Evolutionary conservation across 257 asterid genomes (phyloP).

Genomic region (Linaria vulgaris): DNA sequence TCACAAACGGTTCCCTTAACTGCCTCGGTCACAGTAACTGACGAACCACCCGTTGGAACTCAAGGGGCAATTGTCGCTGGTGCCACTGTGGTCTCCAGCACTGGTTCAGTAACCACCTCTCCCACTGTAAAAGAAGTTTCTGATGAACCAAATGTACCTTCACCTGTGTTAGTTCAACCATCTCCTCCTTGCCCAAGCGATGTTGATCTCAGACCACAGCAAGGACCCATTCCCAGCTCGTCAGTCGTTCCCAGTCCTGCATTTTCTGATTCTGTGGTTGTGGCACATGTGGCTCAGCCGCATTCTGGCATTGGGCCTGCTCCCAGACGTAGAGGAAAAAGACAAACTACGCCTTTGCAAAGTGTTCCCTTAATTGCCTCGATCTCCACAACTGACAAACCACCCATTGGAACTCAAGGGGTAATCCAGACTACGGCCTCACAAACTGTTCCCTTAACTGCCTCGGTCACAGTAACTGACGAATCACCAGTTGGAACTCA

Average conservation of each 20-base stretch:
- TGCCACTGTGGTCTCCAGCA: slow-evolving; percentile 26
- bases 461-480: slow-evolving; percentile 30
- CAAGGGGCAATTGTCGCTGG: slow-evolving; percentile 37
- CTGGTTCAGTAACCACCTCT: slow-evolving; percentile 39
- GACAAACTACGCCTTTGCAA: too few species aligned
- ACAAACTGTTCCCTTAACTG: slow-evolving; percentile 40
- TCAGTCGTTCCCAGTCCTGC: slow-evolving; percentile 26
- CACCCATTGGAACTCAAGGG: too few species aligned
- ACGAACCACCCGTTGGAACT: slow-evolving; percentile 28
- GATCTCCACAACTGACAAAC: too few species aligned
- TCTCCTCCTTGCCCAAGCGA: slow-evolving; percentile 37
- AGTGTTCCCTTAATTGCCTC: too few species aligned
- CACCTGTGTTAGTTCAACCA: slow-evolving; percentile 32
- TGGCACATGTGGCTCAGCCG: slow-evolving; percentile 35
- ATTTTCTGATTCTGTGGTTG: slow-evolving; percentile 28
- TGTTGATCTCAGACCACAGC: slow-evolving; percentile 29
- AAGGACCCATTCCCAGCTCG: slow-evolving; percentile 22
- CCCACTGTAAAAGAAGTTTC: slow-evolving; percentile 29
- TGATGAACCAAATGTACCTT: slow-evolving; percentile 32
- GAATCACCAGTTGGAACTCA: slow-evolving; percentile 29
- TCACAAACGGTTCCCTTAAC: slow-evolving; percentile 39
- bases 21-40: slow-evolving; percentile 29
- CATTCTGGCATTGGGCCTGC: slow-evolving; percentile 34
- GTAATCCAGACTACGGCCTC: slow-evolving; percentile 22
- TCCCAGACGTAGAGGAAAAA: slow-evolving; percentile 64